phyloP scores from a whole-genome alignment of 169 alveolate species.

The Eimeria nieschulzi region DNA sequence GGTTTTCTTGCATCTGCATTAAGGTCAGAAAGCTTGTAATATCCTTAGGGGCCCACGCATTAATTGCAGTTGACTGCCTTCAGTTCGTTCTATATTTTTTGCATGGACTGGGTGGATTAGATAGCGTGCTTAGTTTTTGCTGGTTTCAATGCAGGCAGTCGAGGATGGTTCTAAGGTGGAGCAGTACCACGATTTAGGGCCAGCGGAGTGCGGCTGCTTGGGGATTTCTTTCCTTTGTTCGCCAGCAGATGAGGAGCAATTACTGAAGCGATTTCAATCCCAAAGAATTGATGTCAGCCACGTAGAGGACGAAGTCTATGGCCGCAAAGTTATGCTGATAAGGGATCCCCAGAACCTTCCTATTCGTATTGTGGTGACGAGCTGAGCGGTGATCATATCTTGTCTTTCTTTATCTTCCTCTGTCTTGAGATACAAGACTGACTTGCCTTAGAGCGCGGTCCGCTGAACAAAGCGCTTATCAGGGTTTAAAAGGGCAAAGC shows the following conservation, averaged over 20 bases:
- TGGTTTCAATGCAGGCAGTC: neutral
- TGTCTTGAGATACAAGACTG: no score
- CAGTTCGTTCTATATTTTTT: neutral
- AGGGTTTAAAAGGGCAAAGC: no score
- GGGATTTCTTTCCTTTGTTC: constrained; percentile 51
- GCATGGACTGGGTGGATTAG: neutral
- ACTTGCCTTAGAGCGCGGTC: no score
- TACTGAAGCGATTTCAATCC: neutral
- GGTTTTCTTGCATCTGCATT: constrained; percentile 51
- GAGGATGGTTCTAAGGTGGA: constrained; percentile 12
- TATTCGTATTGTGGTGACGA: constrained; percentile 45
- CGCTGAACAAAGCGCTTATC: no score
- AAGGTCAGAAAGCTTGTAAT: neutral
- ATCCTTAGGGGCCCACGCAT: no score
- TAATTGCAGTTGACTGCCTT: neutral
- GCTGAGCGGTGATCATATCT: neutral
- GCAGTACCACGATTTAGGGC: constrained; percentile 28
- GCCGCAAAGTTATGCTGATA: neutral
- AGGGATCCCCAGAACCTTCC: constrained; percentile 59
- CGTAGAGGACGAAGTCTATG: constrained; percentile 25
- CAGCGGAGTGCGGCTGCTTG: constrained; percentile 55
- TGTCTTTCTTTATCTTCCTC: no score
- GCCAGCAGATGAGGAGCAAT: neutral
- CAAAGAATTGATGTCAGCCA: neutral
- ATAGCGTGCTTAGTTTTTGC: neutral